A percentile compares a stretch with the other conserved stretches of the same genome.
phyloP scores from a whole-genome alignment of 169 alveolate genomes.

The Neospora caninum region DNA sequence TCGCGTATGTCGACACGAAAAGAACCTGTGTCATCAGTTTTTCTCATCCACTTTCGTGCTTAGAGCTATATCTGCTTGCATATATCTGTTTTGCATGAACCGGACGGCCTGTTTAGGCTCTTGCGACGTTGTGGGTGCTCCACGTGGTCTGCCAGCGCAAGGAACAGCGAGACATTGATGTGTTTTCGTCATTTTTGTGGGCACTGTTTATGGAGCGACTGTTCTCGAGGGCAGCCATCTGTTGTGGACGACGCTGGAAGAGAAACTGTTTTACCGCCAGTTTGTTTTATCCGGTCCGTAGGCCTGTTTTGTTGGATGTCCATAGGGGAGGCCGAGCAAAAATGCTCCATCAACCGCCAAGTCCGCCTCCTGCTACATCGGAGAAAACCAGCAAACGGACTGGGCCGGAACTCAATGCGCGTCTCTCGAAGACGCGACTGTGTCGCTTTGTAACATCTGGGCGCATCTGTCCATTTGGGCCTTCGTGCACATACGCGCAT shows the following conservation, averaged over 20 bases:
- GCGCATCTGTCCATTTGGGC: conserved; percentile 27
- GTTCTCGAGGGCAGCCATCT: background rate
- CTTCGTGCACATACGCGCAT: conserved; percentile 21
- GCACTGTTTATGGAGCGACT: background rate
- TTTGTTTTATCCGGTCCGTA: background rate
- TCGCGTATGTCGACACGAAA: too few relatives aligned
- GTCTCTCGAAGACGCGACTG: conserved; percentile 7
- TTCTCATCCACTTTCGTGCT: too few relatives aligned
- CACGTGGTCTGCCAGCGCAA: too few relatives aligned
- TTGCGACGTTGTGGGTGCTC: too few relatives aligned
- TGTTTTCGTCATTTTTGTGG: too few relatives aligned
- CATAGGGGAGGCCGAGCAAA: background rate
- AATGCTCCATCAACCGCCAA: background rate
- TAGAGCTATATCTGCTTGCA: too few relatives aligned
- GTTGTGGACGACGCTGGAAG: background rate
- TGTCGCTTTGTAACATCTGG: conserved; percentile 18
- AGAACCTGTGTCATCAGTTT: too few relatives aligned
- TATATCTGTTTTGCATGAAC: too few relatives aligned
- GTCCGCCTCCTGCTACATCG: background rate
- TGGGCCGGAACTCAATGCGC: conserved; percentile 31
- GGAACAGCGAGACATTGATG: too few relatives aligned
- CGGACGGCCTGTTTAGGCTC: too few relatives aligned
- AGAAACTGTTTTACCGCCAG: background rate
- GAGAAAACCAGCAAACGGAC: conserved; percentile 26
- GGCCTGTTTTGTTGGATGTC: background rate